Evolutionary conservation across 1,284 basidiomycete genomes (phyloP), one percentile per base, ranked within the genome.

Genomic region (Cryptococcus sp.): DNA sequence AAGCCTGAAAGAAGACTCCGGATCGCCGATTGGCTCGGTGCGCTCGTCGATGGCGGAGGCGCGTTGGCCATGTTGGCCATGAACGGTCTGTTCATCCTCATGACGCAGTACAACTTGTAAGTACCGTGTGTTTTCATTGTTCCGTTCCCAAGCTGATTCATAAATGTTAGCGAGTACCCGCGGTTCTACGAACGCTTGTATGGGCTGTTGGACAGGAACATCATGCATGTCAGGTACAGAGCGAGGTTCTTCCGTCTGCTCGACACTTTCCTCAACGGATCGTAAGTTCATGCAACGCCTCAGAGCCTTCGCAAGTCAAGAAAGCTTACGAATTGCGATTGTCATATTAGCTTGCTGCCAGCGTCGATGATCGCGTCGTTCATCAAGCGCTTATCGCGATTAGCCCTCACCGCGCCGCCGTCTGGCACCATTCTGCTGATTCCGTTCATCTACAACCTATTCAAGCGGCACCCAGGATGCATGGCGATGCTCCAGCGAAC

Each of bases 161-260:
- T 0, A 25, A 16, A 50, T 22, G 59, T 1, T 60, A 93, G 92
- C 35, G 94, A 98, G 74, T 98, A 96, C 72, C 95, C 96, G 3
- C 88, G 87, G 10, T 98, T 99, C 80, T 99, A 97, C 81, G 89
- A 87, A 4, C 86, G 89, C n/a, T 83, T 99, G 3, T 99, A 99
- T 70, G 84, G 86, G 1, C 90, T 98, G 72, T 83, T 99, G 13
- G 89, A 93, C 72, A 82, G 87, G 17, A 86, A 93, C 27, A 85
- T 97, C 3, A 84, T 99, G 22, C 95, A 99, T 73, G 85, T 91
- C 60, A 93, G 91, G 71, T 90, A 97, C 74, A 86, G 95, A 13
- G 89, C 95, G 1, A 86, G 95, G 39, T 99, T 99, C 81, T 94
- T 99, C 84, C 86, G 95, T 42, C 82, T 99, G 65, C 86, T 89